These are phyloP conservation scores for thale cress (Arabidopsis thaliana) DNA, from an alignment of 345 rosid genomes.

Conservation along the genomic window DNA sequence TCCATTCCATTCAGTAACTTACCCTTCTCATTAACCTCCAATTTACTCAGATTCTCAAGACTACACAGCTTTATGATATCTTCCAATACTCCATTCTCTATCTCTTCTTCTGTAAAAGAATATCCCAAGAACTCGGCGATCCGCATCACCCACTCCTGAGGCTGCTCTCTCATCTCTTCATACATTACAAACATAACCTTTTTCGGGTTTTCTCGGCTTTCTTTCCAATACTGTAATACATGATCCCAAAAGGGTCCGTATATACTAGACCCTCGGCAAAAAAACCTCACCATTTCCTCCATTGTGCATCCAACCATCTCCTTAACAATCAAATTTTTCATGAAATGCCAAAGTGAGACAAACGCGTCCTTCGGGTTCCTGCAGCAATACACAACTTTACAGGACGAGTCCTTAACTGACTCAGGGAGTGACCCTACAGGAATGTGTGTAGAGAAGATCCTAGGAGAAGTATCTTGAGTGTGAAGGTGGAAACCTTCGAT, in stretches of 20 bases:
- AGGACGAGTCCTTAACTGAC: conserved; percentile 45
- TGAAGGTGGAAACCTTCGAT: conserved; percentile 44
- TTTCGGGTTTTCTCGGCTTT: conserved; percentile 48
- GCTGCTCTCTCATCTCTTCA: conserved; percentile 54
- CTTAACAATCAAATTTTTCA: conserved; percentile 42
- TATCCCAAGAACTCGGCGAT: conserved; percentile 54
- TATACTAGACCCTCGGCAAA: conserved; percentile 52
- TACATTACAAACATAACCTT: conserved; percentile 54
- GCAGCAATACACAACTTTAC: conserved; percentile 62
- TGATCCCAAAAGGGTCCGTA: conserved; percentile 66
- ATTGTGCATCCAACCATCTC: conserved; percentile 41
- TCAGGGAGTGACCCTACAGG: conserved; percentile 51
- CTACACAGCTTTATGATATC: conserved; percentile 55
- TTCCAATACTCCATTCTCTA: conserved; percentile 32
- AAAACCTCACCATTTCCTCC: conserved; percentile 52
- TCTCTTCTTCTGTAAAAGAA: conserved; percentile 50
- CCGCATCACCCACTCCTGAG: conserved; percentile 34
- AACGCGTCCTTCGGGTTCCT: conserved; percentile 65
- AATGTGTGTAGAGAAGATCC: conserved; percentile 57
- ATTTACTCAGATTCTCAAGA: conserved; percentile 51
- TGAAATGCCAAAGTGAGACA: conserved; percentile 65
- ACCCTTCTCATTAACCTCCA: conserved; percentile 55
- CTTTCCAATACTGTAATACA: conserved; percentile 57
- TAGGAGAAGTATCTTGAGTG: conserved; percentile 45
- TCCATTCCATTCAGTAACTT: conserved; percentile 49